Evolutionary conservation across 2,329 filamentous ascomycete genomes (phyloP), one percentile per base, ranked within the genome.

Genomic region (Passalora sequoiae): DNA sequence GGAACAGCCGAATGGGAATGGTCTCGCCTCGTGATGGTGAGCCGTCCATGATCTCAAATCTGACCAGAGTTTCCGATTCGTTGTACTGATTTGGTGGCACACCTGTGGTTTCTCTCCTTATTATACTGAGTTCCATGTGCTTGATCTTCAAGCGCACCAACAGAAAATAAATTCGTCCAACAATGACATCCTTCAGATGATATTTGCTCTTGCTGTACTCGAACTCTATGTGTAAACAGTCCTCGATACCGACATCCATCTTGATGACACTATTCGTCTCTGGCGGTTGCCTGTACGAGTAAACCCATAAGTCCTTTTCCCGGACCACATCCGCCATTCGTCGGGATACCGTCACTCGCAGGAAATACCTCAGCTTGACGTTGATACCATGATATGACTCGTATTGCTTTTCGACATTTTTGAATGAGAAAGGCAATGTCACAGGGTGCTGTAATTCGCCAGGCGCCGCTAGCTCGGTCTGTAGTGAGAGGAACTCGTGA

Each of bases 311-410:
- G 68, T 98, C 94, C 78, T 98, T 98, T 71, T 98, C 94, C 59
- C 94, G 85, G 60, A 97, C 88, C 45, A 98, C 91, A 64, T 98
- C 92, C 59, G 89, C 88, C 89, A 98, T 97, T 65, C 92, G 82
- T 61, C 92, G 81, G 39, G 89, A 94, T 36, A 98, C 92, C 25
- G 92, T 98, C 57, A 97, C 92, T 58, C 89, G 86, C 45, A 97
- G 83, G 70, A 97, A 97, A 78, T 98, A 98, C 58, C 92, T 89
- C 65, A 98, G 79, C 75, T 95, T 94, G 61, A 98, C 92, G 65
- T 98, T 98, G 80, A 98, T 98, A 63, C 92, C 92, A 66, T 95
- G 94, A 77, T 98, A 98, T 54, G 89, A 96, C 71, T 98, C 94
- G 76, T 98, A 98, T 69, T 94, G 89, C 76, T 98, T 98, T 78